These are phyloP conservation scores for Postia placenta DNA, from an alignment of 768 basidiomycete species.

Conservation along the genomic window DNA sequence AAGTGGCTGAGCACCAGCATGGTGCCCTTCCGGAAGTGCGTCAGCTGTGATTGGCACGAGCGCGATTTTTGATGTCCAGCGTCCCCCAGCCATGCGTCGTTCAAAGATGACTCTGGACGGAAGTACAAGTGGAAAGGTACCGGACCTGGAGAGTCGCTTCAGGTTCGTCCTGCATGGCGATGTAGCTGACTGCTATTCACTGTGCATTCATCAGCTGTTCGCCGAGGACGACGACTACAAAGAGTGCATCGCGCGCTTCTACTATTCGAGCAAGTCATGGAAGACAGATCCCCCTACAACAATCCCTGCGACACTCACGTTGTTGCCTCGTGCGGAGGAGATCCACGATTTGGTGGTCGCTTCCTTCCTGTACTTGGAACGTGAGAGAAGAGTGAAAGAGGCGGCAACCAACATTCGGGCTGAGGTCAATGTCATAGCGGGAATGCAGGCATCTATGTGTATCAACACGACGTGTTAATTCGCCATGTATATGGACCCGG, in stretches of 20 bases:
- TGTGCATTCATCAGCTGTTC: slow-evolving; percentile 24
- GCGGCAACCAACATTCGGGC: slow-evolving; percentile 17
- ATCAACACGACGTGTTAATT: no score
- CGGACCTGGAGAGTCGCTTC: slow-evolving; percentile 28
- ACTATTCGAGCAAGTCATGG: slow-evolving; percentile 16
- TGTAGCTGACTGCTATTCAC: not conserved
- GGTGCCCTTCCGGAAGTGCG: slow-evolving; percentile 36
- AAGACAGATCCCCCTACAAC: slow-evolving; percentile 15
- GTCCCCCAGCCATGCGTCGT: slow-evolving; percentile 28
- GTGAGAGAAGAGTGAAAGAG: slow-evolving; percentile 28
- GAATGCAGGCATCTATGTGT: no score
- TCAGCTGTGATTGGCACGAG: not conserved
- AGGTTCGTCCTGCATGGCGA: slow-evolving; percentile 20
- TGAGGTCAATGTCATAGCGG: slow-evolving; percentile 13
- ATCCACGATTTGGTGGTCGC: slow-evolving; percentile 33
- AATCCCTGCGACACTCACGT: slow-evolving; percentile 26
- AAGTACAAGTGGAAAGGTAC: slow-evolving; percentile 39
- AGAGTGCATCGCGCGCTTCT: slow-evolving; percentile 32
- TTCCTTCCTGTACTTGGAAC: slow-evolving; percentile 39
- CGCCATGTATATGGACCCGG: no score
- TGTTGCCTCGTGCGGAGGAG: slow-evolving; percentile 28
- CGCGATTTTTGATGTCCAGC: not conserved
- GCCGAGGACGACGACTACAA: slow-evolving; percentile 25
- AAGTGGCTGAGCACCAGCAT: slow-evolving; percentile 36
- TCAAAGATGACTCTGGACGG: slow-evolving; percentile 28